Percentiles rank a stretch among this genome's conserved stretches.
Evolutionary conservation across 176 grass and related monocot genomes (phyloP).

Genomic region (Secale cereale): DNA sequence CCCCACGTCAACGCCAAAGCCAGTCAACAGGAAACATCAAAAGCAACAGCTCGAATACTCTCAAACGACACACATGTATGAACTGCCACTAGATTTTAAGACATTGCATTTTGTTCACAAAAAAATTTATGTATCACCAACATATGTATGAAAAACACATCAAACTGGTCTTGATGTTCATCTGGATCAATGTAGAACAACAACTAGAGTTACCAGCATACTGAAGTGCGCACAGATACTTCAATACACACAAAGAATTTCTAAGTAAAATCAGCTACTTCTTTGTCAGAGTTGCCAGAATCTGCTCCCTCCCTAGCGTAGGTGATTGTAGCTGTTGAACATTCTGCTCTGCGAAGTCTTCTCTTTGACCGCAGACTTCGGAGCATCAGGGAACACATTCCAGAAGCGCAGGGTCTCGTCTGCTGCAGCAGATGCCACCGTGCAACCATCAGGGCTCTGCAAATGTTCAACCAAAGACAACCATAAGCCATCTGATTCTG

Average conservation of each 20-base stretch:
- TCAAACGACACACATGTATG: background rate
- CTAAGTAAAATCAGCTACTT: background rate
- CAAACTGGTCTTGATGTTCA: constrained; percentile 30
- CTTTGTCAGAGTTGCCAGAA: background rate
- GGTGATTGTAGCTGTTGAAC: constrained; percentile 57
- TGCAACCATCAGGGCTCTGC: constrained; percentile 67
- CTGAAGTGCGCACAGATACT: background rate
- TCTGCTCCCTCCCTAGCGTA: constrained; percentile 32
- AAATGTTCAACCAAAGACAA: constrained; percentile 4
- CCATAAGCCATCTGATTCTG: background rate
- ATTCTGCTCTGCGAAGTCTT: constrained; percentile 38
- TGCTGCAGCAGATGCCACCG: constrained; percentile 60
- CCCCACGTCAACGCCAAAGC: background rate
- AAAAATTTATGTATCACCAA: background rate
- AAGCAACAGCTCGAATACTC: background rate
- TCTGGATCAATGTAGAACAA: background rate
- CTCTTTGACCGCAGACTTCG: constrained; percentile 38
- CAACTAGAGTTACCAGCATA: constrained; percentile 27
- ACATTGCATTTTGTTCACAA: background rate
- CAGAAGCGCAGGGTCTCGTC: constrained; percentile 62
- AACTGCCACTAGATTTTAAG: no score
- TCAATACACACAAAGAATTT: background rate
- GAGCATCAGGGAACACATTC: constrained; percentile 53
- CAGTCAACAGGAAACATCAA: background rate
- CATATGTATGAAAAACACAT: background rate